Conservation (phyloP, 1,284 basidiomycete genomes). For the Calocybe gambosa region DNA sequence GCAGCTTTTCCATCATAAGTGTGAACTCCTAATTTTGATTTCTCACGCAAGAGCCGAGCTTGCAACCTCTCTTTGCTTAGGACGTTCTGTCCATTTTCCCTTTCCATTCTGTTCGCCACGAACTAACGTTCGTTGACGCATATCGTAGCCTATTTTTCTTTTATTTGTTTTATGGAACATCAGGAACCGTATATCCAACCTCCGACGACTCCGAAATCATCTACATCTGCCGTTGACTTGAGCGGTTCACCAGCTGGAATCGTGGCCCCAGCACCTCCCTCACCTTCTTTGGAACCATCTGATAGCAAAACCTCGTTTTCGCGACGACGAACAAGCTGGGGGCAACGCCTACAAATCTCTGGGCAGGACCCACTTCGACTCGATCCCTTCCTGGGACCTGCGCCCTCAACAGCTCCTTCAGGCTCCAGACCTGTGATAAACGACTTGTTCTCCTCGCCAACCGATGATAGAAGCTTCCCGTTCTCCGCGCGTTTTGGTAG, state of each 20-base stretch:
- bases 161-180: slow-evolving; percentile 18
- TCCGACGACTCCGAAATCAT: slow-evolving; percentile 25
- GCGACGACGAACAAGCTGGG: slow-evolving; percentile 54
- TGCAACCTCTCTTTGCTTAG: background rate
- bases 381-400: slow-evolving; percentile 20
- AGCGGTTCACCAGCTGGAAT: slow-evolving; percentile 40
- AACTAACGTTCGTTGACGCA: slow-evolving; percentile 10
- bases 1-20: too few relatives aligned
- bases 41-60: background rate
- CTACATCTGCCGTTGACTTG: slow-evolving; percentile 54
- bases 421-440: slow-evolving; percentile 25
- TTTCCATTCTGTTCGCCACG: slow-evolving; percentile 9
- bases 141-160: slow-evolving; percentile 4
- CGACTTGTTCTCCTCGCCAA: slow-evolving; percentile 40
- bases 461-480: slow-evolving; percentile 26
- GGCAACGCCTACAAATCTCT: slow-evolving; percentile 32
- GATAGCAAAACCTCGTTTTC: slow-evolving; percentile 34
- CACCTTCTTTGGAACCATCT: slow-evolving; percentile 45
- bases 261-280: slow-evolving; percentile 35
- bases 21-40: background rate
- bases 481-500: slow-evolving; percentile 22
- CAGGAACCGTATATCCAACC: slow-evolving; percentile 20
- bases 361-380: slow-evolving; percentile 40
- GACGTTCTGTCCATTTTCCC: slow-evolving; percentile 5
- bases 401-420: slow-evolving; percentile 14